A percentile compares a stretch with the other conserved stretches of the same genome.
Evolutionary conservation across 805 yeast species (phyloP).

Genomic region (Scheffersomyces amazonensis): DNA sequence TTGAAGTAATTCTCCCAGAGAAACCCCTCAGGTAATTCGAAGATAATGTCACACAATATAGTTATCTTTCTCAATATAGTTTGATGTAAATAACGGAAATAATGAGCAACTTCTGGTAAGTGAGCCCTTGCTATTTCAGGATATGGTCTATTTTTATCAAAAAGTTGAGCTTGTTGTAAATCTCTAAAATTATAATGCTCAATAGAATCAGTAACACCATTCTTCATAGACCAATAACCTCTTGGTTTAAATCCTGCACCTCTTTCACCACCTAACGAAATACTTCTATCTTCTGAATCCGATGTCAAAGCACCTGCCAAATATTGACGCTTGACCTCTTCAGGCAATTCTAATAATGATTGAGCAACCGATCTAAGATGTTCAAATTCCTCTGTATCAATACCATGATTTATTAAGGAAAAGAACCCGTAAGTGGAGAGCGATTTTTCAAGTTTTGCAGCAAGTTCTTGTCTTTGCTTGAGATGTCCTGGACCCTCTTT

Average conservation of each 20-base stretch:
- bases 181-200: constrained; percentile 24
- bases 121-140: constrained; percentile 21
- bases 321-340: constrained; percentile 32
- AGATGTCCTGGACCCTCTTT: constrained; percentile 34
- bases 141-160: constrained; percentile 15
- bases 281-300: constrained; percentile 18
- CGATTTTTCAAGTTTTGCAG: constrained; percentile 34
- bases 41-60: constrained; percentile 19
- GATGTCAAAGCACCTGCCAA: constrained; percentile 36
- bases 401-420: constrained; percentile 39
- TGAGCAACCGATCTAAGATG: constrained; percentile 37
- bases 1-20: constrained; percentile 24
- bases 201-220: constrained; percentile 21
- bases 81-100: constrained; percentile 17
- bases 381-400: constrained; percentile 24
- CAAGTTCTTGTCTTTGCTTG: constrained; percentile 25
- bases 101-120: constrained; percentile 16
- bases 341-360: constrained; percentile 36
- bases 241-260: constrained; percentile 26
- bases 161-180: constrained; percentile 16
- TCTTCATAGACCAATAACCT: constrained; percentile 24
- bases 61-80: constrained; percentile 16
- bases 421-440: constrained; percentile 42
- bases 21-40: constrained; percentile 21
- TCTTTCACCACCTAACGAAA: constrained; percentile 22